Conservation (phyloP, 345 rosid species). For the Rubroshorea leprosula region DNA sequence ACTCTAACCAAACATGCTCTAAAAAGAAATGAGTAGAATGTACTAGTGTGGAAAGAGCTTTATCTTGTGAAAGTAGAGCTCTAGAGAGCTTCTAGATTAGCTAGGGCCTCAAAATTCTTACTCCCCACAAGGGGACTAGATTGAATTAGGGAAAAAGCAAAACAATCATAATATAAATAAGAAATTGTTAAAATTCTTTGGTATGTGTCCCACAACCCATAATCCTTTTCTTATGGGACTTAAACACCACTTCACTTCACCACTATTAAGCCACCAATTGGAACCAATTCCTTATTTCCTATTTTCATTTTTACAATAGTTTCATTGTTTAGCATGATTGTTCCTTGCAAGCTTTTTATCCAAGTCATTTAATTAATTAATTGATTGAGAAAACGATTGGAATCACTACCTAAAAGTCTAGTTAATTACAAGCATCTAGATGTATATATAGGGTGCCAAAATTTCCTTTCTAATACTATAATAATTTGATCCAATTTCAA, state of each 20-base stretch:
- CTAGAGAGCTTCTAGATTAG: conserved; percentile 20
- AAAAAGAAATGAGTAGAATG: neutral
- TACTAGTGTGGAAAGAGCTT: conserved; percentile 9
- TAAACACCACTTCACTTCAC: conserved; percentile 4
- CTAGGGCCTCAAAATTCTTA: neutral
- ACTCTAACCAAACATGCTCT: too few species aligned
- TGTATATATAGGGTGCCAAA: neutral
- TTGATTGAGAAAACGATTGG: neutral
- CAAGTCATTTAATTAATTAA: too few species aligned
- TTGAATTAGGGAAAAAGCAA: conserved; percentile 6
- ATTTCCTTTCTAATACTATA: too few species aligned
- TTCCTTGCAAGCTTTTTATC: neutral
- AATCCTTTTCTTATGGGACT: conserved; percentile 18
- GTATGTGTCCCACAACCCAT: conserved; percentile 16
- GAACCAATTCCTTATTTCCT: neutral
- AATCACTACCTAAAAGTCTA: neutral
- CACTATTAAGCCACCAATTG: neutral
- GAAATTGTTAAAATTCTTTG: neutral
- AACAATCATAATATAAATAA: neutral
- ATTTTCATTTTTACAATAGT: neutral
- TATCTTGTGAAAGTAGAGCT: neutral
- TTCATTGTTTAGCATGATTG: neutral
- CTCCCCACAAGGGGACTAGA: conserved; percentile 21
- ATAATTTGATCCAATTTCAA: neutral
- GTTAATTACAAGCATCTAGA: neutral